These are phyloP conservation scores for Diaporthe sp. DNA, from an alignment of 2,329 filamentous ascomycete species.

Conservation along the genomic window DNA sequence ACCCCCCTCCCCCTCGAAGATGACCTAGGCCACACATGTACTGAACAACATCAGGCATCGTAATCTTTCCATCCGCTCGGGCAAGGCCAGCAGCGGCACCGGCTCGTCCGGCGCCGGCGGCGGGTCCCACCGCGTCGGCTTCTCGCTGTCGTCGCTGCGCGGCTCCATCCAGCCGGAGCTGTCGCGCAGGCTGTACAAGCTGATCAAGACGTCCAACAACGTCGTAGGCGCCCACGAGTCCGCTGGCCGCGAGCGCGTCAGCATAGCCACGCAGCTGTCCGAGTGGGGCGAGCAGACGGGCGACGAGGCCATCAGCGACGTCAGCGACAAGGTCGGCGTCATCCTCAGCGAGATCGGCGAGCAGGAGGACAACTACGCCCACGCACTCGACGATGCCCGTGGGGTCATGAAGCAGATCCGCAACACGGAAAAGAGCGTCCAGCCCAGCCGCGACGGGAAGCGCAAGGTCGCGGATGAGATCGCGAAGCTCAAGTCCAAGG, in stretches of 20 bases:
- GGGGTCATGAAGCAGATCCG: slow-evolving; percentile 88
- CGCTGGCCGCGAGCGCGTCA: slow-evolving; percentile 84
- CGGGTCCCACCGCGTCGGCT: slow-evolving; percentile 69
- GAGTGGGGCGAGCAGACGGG: slow-evolving; percentile 95
- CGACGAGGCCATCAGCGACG: slow-evolving; percentile 87
- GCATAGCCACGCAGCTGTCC: slow-evolving; percentile 89
- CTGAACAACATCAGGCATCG: slow-evolving; percentile 68
- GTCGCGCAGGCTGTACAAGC: slow-evolving; percentile 85
- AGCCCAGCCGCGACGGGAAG: slow-evolving; percentile 90
- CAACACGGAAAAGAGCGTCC: slow-evolving; percentile 95
- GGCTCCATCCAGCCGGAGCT: slow-evolving; percentile 88
- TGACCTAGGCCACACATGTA: neutral
- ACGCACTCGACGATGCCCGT: slow-evolving; percentile 87
- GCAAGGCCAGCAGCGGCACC: slow-evolving; percentile 50
- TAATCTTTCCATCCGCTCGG: slow-evolving; percentile 78
- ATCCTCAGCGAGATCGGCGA: slow-evolving; percentile 92
- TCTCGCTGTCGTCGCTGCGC: slow-evolving; percentile 88
- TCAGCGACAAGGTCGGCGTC: slow-evolving; percentile 96
- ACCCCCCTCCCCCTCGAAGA: neutral
- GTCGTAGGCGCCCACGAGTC: slow-evolving; percentile 86
- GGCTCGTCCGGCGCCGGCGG: slow-evolving; percentile 50
- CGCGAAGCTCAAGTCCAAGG: slow-evolving; percentile 89
- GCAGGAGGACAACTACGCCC: slow-evolving; percentile 89
- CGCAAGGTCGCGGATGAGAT: slow-evolving; percentile 93
- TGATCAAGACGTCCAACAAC: slow-evolving; percentile 96